A percentile compares a stretch with the other conserved stretches of the same genome.
Conservation (phyloP, 1,284 basidiomycete species). For the Inonotus hispidus region DNA sequence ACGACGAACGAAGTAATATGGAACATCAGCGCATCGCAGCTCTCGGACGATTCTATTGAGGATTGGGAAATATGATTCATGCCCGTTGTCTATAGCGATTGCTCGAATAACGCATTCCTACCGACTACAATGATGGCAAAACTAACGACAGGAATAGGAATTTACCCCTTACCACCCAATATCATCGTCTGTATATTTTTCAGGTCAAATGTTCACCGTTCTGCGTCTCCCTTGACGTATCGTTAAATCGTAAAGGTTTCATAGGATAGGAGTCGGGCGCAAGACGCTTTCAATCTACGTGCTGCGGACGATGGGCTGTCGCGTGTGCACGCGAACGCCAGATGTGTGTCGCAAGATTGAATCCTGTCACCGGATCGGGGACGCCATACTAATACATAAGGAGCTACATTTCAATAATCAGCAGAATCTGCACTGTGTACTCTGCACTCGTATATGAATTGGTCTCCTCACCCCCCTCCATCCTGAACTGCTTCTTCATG, state of each 20-base stretch:
- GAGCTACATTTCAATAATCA: constrained; percentile 37
- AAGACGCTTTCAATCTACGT: constrained; percentile 77
- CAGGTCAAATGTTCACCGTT: constrained; percentile 46
- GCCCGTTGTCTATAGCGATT: too few relatives aligned
- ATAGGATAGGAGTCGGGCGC: constrained; percentile 76
- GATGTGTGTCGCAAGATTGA: constrained; percentile 92
- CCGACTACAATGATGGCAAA: too few relatives aligned
- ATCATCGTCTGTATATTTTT: constrained; percentile 58
- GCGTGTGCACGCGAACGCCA: constrained; percentile 88
- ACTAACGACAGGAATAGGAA: too few relatives aligned
- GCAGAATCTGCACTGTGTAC: constrained; percentile 12
- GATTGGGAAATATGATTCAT: constrained; percentile 39
- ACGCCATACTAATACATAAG: constrained; percentile 88
- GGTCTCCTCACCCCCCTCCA: too few relatives aligned
- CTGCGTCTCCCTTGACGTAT: constrained; percentile 63
- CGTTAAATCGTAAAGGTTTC: constrained; percentile 77
- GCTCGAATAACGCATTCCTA: too few relatives aligned
- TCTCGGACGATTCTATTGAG: constrained; percentile 45
- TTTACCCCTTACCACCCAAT: constrained; percentile 68
- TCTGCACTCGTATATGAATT: too few relatives aligned
- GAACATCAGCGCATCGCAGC: constrained; percentile 28
- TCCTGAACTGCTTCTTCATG: constrained; percentile 88
- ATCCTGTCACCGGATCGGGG: constrained; percentile 64
- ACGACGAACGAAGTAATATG: constrained; percentile 7
- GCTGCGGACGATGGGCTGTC: constrained; percentile 67